A percentile compares a stretch with the other conserved stretches of the same genome.
These are phyloP conservation scores for Dimocarpus longan DNA, from an alignment of 345 rosid species.

Conservation along the genomic window DNA sequence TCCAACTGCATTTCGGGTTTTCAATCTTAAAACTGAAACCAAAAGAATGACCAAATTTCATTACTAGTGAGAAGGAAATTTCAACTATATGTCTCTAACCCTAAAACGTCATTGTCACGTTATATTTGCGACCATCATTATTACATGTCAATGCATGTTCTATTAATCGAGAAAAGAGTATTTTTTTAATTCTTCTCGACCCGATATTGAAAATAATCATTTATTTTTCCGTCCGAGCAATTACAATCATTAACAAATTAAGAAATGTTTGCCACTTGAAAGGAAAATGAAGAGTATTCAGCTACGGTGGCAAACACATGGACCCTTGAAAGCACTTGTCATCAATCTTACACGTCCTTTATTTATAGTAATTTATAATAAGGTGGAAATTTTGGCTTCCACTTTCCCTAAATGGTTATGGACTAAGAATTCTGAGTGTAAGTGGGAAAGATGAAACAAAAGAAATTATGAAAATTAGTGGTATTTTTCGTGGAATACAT, in stretches of 20 bases:
- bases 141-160: no score
- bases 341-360: constrained; percentile 19
- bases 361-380: constrained; percentile 18
- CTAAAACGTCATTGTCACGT: no score
- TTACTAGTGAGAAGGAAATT: no score
- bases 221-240: neutral
- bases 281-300: constrained; percentile 6
- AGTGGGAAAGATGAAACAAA: constrained; percentile 20
- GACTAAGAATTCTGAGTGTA: constrained; percentile 46
- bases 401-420: constrained; percentile 69
- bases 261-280: constrained; percentile 23
- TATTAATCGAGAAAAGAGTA: neutral
- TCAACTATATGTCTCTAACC: no score
- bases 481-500: constrained; percentile 21
- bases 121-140: no score
- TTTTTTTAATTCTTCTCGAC: neutral
- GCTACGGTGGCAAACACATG: constrained; percentile 58
- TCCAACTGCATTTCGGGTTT: no score
- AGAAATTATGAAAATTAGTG: constrained; percentile 11
- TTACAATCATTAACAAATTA: neutral
- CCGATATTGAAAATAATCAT: neutral
- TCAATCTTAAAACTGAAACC: no score
- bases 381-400: constrained; percentile 28
- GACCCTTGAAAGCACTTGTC: constrained; percentile 37
- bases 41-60: no score